Evolutionary conservation across 495 filamentous ascomycete species (phyloP), one percentile per base, ranked within the genome.

Genomic region (Parathielavia hyrcaniae): DNA sequence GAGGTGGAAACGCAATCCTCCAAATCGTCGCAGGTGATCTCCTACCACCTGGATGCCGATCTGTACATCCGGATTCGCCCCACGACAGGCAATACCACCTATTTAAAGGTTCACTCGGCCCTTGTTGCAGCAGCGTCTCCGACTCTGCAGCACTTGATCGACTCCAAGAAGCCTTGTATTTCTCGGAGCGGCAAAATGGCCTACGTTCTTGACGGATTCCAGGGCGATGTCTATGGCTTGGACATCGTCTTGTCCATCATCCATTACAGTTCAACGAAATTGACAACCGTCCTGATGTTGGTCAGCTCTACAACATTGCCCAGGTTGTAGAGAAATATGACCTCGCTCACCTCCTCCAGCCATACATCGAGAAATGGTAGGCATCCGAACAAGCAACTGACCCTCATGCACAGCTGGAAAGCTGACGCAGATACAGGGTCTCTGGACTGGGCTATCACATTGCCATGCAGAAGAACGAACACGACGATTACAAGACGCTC

Each of bases 211-310:
- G 11, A 52, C 19, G 46, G 50, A 11, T 53, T 60, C 48, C 4
- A 22, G 4, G 41, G 41, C 20, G 7, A 61, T 17, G 20, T 22
- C 0, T 44, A 36, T 12, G 66, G 66, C 11, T 36, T 68, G 16
- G 60, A 66, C 22, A 11, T 66, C 9, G n/a, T 66, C n/a, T 59
- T 68, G 38, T 64, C 61, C 0, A 53, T 68, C 30, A 48, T 57
- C 10, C 66, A 68, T 26, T 61, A 58, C 52, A 66, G 55, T 68
- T 54, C 34, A 59, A 64, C 23, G 60, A 66, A 12, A 53, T 68
- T 11, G 52, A 49, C 1, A 12, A 16, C 6, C 59, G 59, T 13
- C 61, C 57, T 4, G 38, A 55, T 13, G 22, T 66, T 12, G 41
- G 32, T 14, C 34, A 64, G 30, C 58, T 68, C 35, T 60, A 62